Conservation (phyloP, 192 early-diverging fungal genomes). For the Lunasporangiospora selenospora region DNA sequence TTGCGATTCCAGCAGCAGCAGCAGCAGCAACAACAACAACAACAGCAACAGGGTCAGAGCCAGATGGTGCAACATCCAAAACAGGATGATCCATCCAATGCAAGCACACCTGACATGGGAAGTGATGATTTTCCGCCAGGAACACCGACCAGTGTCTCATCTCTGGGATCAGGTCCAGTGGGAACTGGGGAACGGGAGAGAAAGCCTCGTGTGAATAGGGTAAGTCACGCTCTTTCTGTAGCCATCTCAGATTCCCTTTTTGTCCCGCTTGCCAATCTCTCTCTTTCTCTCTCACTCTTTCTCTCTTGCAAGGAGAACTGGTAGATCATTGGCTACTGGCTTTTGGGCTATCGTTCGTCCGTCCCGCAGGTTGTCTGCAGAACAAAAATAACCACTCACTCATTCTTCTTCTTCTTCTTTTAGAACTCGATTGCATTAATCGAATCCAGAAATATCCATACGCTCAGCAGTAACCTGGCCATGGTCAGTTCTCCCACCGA, state of each 20-base stretch:
- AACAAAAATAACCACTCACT: too few relatives aligned
- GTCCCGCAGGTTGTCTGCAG: too few relatives aligned
- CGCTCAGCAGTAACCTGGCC: slow-evolving; percentile 43
- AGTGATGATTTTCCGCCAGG: slow-evolving; percentile 34
- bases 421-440: slow-evolving; percentile 35
- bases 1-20: slow-evolving; percentile 33
- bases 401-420: background rate
- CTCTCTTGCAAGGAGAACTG: too few relatives aligned
- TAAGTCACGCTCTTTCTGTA: too few relatives aligned
- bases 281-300: background rate
- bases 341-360: too few relatives aligned
- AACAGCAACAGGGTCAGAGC: slow-evolving; percentile 34
- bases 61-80: too few relatives aligned
- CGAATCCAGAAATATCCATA: slow-evolving; percentile 31
- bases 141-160: slow-evolving; percentile 34
- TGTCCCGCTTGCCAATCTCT: too few relatives aligned
- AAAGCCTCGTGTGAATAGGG: slow-evolving; percentile 21
- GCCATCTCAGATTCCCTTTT: background rate
- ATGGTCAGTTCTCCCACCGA: slow-evolving; percentile 44
- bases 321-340: too few relatives aligned
- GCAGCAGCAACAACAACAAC: slow-evolving; percentile 31
- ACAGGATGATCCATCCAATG: too few relatives aligned
- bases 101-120: too few relatives aligned
- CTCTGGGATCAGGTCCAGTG: slow-evolving; percentile 31
- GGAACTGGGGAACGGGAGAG: slow-evolving; percentile 13